Base-by-base conservation (phyloP, 2,329 filamentous ascomycete species). In the Onygenales sp. region DNA sequence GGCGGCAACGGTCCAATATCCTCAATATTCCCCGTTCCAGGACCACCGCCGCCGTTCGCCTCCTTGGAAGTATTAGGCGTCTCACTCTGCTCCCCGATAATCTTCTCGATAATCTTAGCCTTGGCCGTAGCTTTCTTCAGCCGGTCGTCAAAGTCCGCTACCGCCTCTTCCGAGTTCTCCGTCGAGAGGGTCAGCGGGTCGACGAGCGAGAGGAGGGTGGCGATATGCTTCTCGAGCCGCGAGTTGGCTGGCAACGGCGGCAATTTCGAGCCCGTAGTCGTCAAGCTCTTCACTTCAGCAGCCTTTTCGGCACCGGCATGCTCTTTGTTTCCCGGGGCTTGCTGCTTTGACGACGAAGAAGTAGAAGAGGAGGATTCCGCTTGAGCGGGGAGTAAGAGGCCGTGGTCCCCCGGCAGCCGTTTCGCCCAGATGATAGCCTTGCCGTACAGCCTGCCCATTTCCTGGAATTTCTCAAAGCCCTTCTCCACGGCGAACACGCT, bases 81-180 rank as follows among this genome's bases (percentile, higher is more conserved):
- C 38, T 68, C 67, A 50, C 70, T 66, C 27, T 67, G 60, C 60
- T 79, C 78, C 7, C 79, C 79, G 31, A 80, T 63, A 8, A 88
- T 83, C 56, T 84, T 84, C 68, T 93, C 86, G 44, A 97, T 83
- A 46, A 98, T 80, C 70, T 92, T 95, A 1, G 82, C 81, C 67
- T 95, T 96, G 2, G 86, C 86, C 60, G 83, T 81, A 3, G 90
- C 92, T 58, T 88, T 81, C 71, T 91, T 93, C 41, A 95, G 66
- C 10, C 91, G 79, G 66, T 96, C 89, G 63, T 98, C 93, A 64
- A 95, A 91, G 63, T 96, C 91, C 50, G 86, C 86, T 21, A 98
- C 90, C 0, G 86, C 85, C 46, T 95, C 89, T 65, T 97, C 92
- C 4, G 82, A 86, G 66, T 98, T 98, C 55, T 85, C 78, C 17